phyloP scores from a whole-genome alignment of 192 early-diverging fungal species.

The Coemansia sp. region DNA sequence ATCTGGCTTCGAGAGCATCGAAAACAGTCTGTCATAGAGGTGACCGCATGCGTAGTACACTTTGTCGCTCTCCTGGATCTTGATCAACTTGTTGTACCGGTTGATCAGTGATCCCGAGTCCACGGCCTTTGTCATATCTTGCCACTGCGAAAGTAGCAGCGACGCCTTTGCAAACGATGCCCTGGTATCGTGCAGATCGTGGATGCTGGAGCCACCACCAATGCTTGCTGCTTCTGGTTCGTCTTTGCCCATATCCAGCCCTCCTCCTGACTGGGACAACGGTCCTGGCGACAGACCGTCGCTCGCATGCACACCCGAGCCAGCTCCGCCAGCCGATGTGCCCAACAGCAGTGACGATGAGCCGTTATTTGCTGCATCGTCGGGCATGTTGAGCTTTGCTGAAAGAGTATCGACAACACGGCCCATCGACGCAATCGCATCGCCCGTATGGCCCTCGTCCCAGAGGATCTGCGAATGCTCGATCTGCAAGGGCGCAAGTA shows the following conservation, averaged over 20 bases:
- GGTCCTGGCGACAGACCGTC: constrained; percentile 6
- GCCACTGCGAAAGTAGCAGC: constrained; percentile 40
- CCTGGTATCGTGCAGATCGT: constrained; percentile 22
- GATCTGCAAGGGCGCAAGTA: constrained; percentile 39
- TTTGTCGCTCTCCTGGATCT: constrained; percentile 49
- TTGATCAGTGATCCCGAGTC: constrained; percentile 13
- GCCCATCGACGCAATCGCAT: constrained; percentile 38
- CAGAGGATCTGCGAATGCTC: constrained; percentile 52
- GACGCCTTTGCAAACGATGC: constrained; percentile 40
- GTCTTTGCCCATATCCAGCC: background rate
- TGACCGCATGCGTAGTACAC: constrained; percentile 47
- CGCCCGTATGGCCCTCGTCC: constrained; percentile 42
- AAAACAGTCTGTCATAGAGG: constrained; percentile 41
- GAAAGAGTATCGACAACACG: constrained; percentile 29
- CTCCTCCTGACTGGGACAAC: background rate
- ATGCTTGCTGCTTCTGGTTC: background rate
- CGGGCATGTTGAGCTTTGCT: constrained; percentile 24
- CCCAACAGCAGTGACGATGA: constrained; percentile 1
- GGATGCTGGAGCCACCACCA: background rate
- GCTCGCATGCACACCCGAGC: background rate
- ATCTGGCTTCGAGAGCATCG: constrained; percentile 21
- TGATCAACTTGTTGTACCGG: constrained; percentile 34
- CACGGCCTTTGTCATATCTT: constrained; percentile 33
- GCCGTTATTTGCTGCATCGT: background rate
- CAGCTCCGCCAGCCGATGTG: background rate